Evolutionary conservation across 2,329 filamentous ascomycete genomes (phyloP).

Genomic region (Cercospora nicotianae): DNA sequence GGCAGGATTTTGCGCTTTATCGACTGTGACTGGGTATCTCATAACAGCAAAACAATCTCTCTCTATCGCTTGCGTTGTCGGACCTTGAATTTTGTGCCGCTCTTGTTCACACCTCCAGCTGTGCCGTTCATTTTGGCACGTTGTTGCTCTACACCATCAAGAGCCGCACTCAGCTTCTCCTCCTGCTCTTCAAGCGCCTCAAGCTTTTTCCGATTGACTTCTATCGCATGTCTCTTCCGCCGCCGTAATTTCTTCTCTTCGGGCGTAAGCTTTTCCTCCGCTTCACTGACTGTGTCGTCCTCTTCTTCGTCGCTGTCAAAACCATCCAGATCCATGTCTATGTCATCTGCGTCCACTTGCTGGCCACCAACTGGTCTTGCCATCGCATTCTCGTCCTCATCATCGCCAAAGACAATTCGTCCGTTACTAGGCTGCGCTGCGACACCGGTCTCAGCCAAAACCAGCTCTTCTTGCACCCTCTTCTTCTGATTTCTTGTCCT

Average conservation of each 20-base stretch:
- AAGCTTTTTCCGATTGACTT: conserved; percentile 52
- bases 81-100: conserved; percentile 64
- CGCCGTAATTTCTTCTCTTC: conserved; percentile 51
- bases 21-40: not conserved
- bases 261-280: conserved; percentile 36
- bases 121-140: conserved; percentile 62
- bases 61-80: conserved; percentile 60
- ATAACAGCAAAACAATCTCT: not conserved
- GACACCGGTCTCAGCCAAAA: conserved; percentile 42
- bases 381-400: conserved; percentile 30
- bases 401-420: conserved; percentile 44
- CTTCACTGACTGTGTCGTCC: conserved; percentile 28
- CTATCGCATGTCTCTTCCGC: conserved; percentile 52
- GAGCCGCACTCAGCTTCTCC: conserved; percentile 55
- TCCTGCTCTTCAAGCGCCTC: conserved; percentile 56
- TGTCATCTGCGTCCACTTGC: conserved; percentile 17
- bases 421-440: conserved; percentile 38
- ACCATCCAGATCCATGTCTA: conserved; percentile 30
- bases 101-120: conserved; percentile 62
- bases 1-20: not conserved
- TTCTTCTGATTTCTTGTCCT: conserved; percentile 55
- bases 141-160: conserved; percentile 59
- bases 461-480: conserved; percentile 45
- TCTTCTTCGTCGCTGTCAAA: conserved; percentile 27
- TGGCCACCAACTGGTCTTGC: conserved; percentile 2